These are phyloP conservation scores for Apophysomyces ossiformis DNA, from an alignment of 371 early-diverging fungal species.

Conservation along the genomic window DNA sequence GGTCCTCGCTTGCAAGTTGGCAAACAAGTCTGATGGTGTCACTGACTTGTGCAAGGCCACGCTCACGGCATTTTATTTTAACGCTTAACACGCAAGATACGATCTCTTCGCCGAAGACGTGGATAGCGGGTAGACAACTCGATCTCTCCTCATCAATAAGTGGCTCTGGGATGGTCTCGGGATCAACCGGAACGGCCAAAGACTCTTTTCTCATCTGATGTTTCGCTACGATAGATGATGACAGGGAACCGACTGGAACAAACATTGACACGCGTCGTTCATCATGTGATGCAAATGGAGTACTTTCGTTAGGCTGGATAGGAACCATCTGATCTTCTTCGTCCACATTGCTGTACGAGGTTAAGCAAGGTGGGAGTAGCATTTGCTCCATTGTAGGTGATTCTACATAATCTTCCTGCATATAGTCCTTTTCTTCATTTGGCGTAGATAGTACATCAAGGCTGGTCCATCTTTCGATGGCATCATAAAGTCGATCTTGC, in stretches of 20 bases:
- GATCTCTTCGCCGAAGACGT: conserved; percentile 52
- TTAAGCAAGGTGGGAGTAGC: conserved; percentile 30
- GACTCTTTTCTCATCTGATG: conserved; percentile 19
- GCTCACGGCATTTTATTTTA: conserved; percentile 56
- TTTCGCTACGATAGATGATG: conserved; percentile 23
- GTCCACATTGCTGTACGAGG: conserved; percentile 21
- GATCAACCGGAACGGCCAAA: conserved; percentile 23
- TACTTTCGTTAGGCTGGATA: neutral
- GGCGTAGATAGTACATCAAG: conserved; percentile 18
- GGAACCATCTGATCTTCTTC: conserved; percentile 8
- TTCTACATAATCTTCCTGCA: conserved; percentile 11
- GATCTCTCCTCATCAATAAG: conserved; percentile 57
- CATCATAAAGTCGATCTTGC: conserved; percentile 29
- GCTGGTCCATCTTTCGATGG: conserved; percentile 32
- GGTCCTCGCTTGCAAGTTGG: conserved; percentile 21
- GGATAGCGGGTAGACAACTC: conserved; percentile 53
- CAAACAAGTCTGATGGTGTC: conserved; percentile 34
- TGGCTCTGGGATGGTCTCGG: conserved; percentile 50
- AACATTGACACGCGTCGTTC: conserved; percentile 19
- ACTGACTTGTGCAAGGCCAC: conserved; percentile 49
- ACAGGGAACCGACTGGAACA: conserved; percentile 18
- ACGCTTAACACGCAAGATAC: conserved; percentile 56
- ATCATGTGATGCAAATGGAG: conserved; percentile 8
- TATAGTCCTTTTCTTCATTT: conserved; percentile 7
- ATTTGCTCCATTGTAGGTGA: conserved; percentile 9